Base-by-base conservation (phyloP, 441 rosid species). In the Rhodomyrtus psidioides region DNA sequence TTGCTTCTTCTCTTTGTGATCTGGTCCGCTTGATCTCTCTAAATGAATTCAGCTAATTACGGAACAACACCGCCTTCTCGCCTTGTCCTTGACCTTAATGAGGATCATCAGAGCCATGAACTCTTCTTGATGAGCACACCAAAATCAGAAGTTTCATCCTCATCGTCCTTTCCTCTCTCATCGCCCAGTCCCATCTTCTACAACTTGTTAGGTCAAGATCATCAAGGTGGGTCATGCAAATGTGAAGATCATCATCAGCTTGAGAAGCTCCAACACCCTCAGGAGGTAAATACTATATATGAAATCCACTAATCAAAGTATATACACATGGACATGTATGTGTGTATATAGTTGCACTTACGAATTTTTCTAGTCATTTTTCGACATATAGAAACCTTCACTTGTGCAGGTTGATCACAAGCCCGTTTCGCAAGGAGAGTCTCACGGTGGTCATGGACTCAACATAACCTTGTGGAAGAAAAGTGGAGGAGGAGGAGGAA, bases 401-500 rank as follows among this genome's bases (percentile, higher is more conserved):
- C 79, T 12, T 65, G 79, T 65, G 79, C 79, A 65, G 79, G 49
- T 65, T 95, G 94, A 75, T 56, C 86, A 87, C 14, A 57, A 88
- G 86, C 58, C 82, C 85, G 89, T 84, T 55, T 83, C 89, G 2
- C 88, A 89, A 84, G 94, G 89, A 30, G 92, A 91, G 88, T 90
- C 93, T 84, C 86, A 87, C 86, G 90, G 88, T 89, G 87, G 86
- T 13, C 76, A 87, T 82, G 92, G 91, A 62, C 81, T 88, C 84
- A 91, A 88, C 86, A 88, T 93, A 26, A 88, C 93, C 42, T 75
- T 89, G 84, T 90, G 90, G 91, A 93, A 88, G 91, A 91, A 90
- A 83, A 93, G 92, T 88, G 83, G 84, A 86, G 76, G 34, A 85
- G 83, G 85, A 86, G 85, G n/a, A n/a, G n/a, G n/a, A n/a, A n/a